Evolutionary conservation across 768 basidiomycete species (phyloP).

Genomic region (Russula virescens): DNA sequence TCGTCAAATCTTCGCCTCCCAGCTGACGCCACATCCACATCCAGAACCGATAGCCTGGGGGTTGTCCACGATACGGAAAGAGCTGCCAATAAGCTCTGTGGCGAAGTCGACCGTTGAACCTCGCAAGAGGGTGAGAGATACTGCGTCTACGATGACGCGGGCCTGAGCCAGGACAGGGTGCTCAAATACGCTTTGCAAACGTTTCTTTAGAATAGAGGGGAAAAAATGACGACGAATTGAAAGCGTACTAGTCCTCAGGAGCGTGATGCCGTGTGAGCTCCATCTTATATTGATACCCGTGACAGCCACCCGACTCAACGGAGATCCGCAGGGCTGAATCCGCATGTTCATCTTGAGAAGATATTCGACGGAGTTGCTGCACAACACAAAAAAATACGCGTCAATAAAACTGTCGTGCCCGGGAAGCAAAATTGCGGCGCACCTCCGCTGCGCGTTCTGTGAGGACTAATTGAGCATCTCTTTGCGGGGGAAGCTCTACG

Average conservation of each 20-base stretch:
- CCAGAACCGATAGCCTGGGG: conserved; percentile 87
- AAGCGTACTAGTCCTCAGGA: conserved; percentile 80
- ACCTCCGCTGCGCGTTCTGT: conserved; percentile 78
- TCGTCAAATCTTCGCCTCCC: conserved; percentile 64
- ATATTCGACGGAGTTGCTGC: conserved; percentile 77
- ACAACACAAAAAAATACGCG: neutral
- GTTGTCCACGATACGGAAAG: conserved; percentile 77
- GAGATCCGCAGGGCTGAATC: conserved; percentile 69
- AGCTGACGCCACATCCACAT: conserved; percentile 95
- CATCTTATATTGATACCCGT: conserved; percentile 96
- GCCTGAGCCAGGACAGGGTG: conserved; percentile 67
- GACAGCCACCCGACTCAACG: conserved; percentile 93
- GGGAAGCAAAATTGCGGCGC: conserved; percentile 19
- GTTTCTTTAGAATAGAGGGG: neutral
- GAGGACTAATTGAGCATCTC: conserved; percentile 50
- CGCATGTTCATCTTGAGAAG: conserved; percentile 59
- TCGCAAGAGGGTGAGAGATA: conserved; percentile 78
- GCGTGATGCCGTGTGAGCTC: conserved; percentile 57
- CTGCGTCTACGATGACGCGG: conserved; percentile 77
- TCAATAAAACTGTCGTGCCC: neutral
- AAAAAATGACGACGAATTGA: conserved; percentile 1
- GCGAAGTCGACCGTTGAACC: conserved; percentile 88
- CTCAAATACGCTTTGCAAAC: conserved; percentile 51
- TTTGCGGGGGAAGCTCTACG: conserved; percentile 48
- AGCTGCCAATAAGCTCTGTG: conserved; percentile 92